Base-by-base conservation (phyloP, 306 rosid species). In the Styphnolobium japonicum region DNA sequence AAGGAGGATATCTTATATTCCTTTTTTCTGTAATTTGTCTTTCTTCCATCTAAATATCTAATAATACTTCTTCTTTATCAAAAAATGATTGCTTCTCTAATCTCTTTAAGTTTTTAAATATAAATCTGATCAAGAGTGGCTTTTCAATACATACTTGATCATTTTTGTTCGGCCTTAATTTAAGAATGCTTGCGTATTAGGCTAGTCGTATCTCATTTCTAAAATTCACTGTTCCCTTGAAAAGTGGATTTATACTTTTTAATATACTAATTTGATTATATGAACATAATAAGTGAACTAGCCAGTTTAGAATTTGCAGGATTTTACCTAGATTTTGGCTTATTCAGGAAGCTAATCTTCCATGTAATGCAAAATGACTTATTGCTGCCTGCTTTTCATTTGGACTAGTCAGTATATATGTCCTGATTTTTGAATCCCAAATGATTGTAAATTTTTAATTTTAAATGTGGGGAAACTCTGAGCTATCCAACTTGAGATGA, bases 401-500 rank as follows among this genome's bases (percentile, higher is more conserved):
- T 60, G 66, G 16, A 66, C 19, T 68, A 48, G 57, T 61, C 61
- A 25, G 33, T 21, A 31, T 55, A 23, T 25, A 21, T 39, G 53
- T 65, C 48, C 60, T 33, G 5, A 9, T 61, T 70, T 62, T 43
- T 34, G 19, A 23, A 67, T 67, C 73, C 39, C 27, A 63, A 63
- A 16, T 45, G 55, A 27, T 71, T 8, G 14, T 23, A n/a, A 42
- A 18, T 21, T 39, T 69, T 68, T 60, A 46, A 58, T 67, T 81
- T 53, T 74, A 79, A 68, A 69, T 19, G 71, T 9, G 56, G 31
- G 71, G 40, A 51, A 78, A 56, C 49, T 71, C 56, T 51, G 34
- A 4, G 6, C 61, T 55, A 36, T 70, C 46, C 68, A 52, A 68
- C 49, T 62, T 25, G 4, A 55, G 77, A 75, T 55, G 43, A 18